These are phyloP conservation scores for Bretschneidera sinensis DNA, from an alignment of 345 rosid species.

Conservation along the genomic window DNA sequence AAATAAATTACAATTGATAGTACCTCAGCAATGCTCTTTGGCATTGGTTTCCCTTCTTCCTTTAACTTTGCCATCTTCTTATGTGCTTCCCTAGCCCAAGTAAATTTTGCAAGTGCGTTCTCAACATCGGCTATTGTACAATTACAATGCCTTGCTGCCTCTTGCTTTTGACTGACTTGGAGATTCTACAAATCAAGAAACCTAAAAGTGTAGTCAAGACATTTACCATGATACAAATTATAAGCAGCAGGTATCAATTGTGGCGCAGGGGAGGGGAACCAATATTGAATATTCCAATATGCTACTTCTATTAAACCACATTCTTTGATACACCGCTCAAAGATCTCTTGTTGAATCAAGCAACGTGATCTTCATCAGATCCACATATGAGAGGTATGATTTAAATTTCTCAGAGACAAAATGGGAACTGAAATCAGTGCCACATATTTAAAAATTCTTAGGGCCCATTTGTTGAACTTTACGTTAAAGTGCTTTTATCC, in stretches of 20 bases:
- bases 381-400: no score
- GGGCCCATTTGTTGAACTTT: no score
- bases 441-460: no score
- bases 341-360: not conserved
- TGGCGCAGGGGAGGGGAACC: not conserved
- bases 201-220: constrained; percentile 41
- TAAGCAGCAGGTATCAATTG: not conserved
- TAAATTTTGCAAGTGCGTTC: constrained; percentile 68
- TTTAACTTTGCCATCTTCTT: constrained; percentile 57
- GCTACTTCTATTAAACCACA: not conserved
- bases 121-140: constrained; percentile 83
- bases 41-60: constrained; percentile 82
- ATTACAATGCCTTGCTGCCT: constrained; percentile 71
- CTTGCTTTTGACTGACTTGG: constrained; percentile 71
- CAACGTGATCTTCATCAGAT: not conserved
- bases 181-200: constrained; percentile 71
- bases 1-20: constrained; percentile 4
- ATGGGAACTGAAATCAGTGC: no score
- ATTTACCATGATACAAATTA: constrained; percentile 5
- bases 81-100: constrained; percentile 86
- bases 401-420: no score
- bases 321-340: not conserved
- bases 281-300: constrained; percentile 1
- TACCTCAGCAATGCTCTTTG: constrained; percentile 88
- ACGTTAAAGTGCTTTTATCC: no score